phyloP scores from a whole-genome alignment of 2,329 filamentous ascomycete genomes.

The Allantophomopsis cytisporea region DNA sequence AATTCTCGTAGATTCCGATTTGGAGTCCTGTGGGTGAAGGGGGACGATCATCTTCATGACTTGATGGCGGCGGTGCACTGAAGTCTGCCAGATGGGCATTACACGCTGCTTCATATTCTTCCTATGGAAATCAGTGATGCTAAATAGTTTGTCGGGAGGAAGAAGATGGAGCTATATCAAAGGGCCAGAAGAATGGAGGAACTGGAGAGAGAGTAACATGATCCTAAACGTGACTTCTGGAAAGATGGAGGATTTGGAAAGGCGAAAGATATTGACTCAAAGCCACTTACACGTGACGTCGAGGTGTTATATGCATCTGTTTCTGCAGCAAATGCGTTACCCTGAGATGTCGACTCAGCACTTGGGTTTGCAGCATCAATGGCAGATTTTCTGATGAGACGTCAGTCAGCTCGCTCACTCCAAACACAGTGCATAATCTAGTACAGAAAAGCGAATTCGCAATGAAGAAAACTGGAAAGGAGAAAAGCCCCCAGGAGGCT shows the following conservation, averaged over 20 bases:
- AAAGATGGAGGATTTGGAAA: background rate
- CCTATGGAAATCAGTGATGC: background rate
- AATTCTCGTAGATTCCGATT: conserved; percentile 40
- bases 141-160: conserved; percentile 1
- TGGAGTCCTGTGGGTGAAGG: conserved; percentile 20
- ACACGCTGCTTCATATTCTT: conserved; percentile 22
- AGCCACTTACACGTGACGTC: conserved; percentile 36
- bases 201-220: no score
- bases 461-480: no score
- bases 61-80: no score
- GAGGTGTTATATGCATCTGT: conserved; percentile 46
- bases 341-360: conserved; percentile 32
- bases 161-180: background rate
- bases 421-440: no score
- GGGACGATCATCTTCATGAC: no score
- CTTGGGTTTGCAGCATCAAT: conserved; percentile 22
- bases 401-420: no score
- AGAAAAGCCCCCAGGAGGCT: no score
- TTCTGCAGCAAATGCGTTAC: conserved; percentile 49
- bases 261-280: conserved; percentile 3
- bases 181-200: background rate
- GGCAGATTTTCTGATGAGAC: conserved; percentile 4
- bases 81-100: conserved; percentile 1
- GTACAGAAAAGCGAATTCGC: no score
- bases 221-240: no score